Conservation (phyloP, 306 rosid species). For the Sicyos baderoa region DNA sequence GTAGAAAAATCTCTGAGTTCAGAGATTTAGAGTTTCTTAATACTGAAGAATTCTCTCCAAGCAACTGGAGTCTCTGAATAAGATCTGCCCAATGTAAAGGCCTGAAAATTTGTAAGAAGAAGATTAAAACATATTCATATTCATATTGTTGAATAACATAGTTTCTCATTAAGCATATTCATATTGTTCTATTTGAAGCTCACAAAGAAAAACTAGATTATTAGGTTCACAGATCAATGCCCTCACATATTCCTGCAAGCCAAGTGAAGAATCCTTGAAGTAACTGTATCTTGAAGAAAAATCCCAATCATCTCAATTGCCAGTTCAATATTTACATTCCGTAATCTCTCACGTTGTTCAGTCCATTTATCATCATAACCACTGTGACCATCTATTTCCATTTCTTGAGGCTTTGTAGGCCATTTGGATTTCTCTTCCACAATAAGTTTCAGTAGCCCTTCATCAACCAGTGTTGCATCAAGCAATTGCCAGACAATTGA, state of each 20-base stretch:
- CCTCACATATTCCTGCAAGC: constrained; percentile 71
- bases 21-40: constrained; percentile 61
- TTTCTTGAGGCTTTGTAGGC: constrained; percentile 52
- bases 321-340: constrained; percentile 49
- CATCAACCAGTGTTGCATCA: constrained; percentile 81
- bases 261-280: constrained; percentile 65
- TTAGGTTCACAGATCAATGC: constrained; percentile 5
- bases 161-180: neutral
- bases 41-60: constrained; percentile 59
- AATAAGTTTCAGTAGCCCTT: constrained; percentile 64
- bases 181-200: neutral
- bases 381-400: constrained; percentile 58
- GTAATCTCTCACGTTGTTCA: constrained; percentile 47
- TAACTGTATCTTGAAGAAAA: constrained; percentile 58
- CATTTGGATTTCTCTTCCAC: constrained; percentile 62
- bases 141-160: neutral
- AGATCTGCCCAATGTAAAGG: constrained; percentile 65
- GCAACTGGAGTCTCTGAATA: constrained; percentile 47
- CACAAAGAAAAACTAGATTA: neutral
- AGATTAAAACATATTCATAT: no score
- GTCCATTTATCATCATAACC: constrained; percentile 42
- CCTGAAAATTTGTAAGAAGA: no score
- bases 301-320: constrained; percentile 70
- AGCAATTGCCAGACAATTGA: constrained; percentile 78
- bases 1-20: constrained; percentile 48